phyloP scores from a whole-genome alignment of 805 yeast species.

The Starmerella stigmatis region DNA sequence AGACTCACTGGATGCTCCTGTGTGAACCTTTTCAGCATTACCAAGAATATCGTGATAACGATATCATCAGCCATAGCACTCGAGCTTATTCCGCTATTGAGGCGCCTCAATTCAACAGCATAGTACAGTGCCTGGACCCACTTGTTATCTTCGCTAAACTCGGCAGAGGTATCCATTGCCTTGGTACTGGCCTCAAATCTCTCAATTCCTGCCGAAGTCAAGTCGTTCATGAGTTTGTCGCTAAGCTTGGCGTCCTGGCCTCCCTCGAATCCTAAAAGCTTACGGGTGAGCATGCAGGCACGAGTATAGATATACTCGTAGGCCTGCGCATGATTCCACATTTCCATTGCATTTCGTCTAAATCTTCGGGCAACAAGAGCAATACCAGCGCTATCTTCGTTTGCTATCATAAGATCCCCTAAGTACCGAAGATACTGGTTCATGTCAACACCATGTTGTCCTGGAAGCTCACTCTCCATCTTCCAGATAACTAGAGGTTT shows the following conservation, averaged over 20 bases:
- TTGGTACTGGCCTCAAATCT: conserved; percentile 20
- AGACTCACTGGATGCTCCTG: neutral
- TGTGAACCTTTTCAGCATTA: conserved; percentile 2
- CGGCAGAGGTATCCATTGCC: conserved; percentile 2
- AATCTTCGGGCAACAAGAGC: conserved; percentile 56
- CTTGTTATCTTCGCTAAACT: neutral
- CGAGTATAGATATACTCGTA: conserved; percentile 56
- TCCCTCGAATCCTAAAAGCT: conserved; percentile 32
- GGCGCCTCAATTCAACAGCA: conserved; percentile 14
- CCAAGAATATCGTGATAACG: conserved; percentile 8
- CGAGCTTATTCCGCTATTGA: conserved; percentile 13
- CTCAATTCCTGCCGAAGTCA: conserved; percentile 36
- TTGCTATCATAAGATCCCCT: conserved; percentile 43
- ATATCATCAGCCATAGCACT: conserved; percentile 19
- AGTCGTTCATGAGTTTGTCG: conserved; percentile 41
- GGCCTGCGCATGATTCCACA: conserved; percentile 51
- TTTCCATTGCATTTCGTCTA: conserved; percentile 66
- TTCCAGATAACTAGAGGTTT: conserved; percentile 83
- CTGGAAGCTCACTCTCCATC: conserved; percentile 84
- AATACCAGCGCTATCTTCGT: conserved; percentile 50
- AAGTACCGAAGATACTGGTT: conserved; percentile 57
- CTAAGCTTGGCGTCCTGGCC: conserved; percentile 36
- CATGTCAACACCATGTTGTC: conserved; percentile 77
- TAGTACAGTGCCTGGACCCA: conserved; percentile 16
- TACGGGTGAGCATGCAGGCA: conserved; percentile 44